Evolutionary conservation across 2,329 filamentous ascomycete genomes (phyloP).

Genomic region (Ambrosiella xylebori): DNA sequence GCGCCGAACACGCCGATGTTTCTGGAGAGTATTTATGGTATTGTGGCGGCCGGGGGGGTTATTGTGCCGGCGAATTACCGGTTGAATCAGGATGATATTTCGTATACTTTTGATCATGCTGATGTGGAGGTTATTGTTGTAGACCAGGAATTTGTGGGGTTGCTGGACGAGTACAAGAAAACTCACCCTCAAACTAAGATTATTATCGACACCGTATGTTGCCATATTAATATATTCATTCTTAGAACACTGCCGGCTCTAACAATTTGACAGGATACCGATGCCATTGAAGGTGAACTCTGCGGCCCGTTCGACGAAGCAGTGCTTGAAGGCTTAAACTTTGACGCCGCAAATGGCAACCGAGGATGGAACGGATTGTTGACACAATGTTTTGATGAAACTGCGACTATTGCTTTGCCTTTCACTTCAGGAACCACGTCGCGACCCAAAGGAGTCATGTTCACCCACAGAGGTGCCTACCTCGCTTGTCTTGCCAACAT

Average conservation of each 20-base stretch:
- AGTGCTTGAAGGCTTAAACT: constrained; percentile 59
- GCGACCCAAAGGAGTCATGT: constrained; percentile 80
- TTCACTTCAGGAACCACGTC: constrained; percentile 93
- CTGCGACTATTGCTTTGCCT: constrained; percentile 67
- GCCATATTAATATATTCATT: background rate
- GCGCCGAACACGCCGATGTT: constrained; percentile 91
- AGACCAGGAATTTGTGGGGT: constrained; percentile 57
- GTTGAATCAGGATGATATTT: constrained; percentile 68
- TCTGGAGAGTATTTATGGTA: constrained; percentile 74
- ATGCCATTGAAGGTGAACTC: constrained; percentile 54
- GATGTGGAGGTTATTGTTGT: constrained; percentile 78
- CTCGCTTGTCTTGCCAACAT: constrained; percentile 72
- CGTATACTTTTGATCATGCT: constrained; percentile 76
- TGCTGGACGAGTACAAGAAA: constrained; percentile 51
- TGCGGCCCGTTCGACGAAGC: constrained; percentile 71
- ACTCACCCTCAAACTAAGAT: constrained; percentile 47
- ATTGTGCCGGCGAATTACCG: constrained; percentile 49
- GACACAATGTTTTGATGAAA: constrained; percentile 54
- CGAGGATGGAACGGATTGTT: constrained; percentile 65
- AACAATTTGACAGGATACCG: constrained; percentile 47
- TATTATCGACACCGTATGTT: constrained; percentile 49
- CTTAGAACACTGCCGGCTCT: background rate
- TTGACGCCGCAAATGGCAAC: constrained; percentile 47
- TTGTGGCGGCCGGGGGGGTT: constrained; percentile 64
- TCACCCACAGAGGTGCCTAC: constrained; percentile 76